Evolutionary conservation across 202 grass and related monocot species (phyloP), one percentile per base, ranked within the genome.

Genomic region (Saccharum hybrid): DNA sequence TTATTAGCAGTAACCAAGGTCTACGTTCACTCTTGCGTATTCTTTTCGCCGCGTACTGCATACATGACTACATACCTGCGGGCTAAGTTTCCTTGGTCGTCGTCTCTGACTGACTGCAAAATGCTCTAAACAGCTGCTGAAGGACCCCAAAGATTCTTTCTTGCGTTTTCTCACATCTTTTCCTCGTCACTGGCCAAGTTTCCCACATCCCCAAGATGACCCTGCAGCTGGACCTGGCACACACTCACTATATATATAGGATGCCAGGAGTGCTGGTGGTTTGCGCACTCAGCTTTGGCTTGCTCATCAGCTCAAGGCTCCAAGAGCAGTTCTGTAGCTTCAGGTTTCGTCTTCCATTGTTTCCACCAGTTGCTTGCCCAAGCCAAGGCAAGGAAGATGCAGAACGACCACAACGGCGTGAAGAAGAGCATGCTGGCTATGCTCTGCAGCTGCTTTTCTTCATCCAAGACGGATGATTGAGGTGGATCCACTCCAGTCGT

Each of bases 401-500:
- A 78, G 83, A 4, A 8, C 10, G 66, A 71, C 9, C 52, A 48
- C 74, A 85, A 78, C n/a, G 30, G 34, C 4, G 83, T 52, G 74
- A 85, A 85, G 82, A 85, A 63, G 74, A 77, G 74, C 49, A 78
- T 84, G 19, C 10, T 18, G 7, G 64, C 54, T 54, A 13, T 69
- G 26, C 38, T 85, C 38, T 84, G 74, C 73, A 15, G 74, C 48
- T 70, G 82, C 39, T 72, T 85, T 63, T 85, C 57, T 69, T 65
- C 83, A 4, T 41, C 68, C 68, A 42, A 71, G 42, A 80, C 76
- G 2, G 39, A 66, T 15, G 68, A 72, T 8, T 85, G 54, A 33
- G 54, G 30, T 52, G 49, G 15, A 52, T 52, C 51, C 51, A 57
- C 54, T n/a, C 16, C 0, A 22, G 7, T 59, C n/a, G n/a, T 59